Evolutionary conservation across 805 yeast genomes (phyloP).

Genomic region (Nakazawaea ambrosiae): DNA sequence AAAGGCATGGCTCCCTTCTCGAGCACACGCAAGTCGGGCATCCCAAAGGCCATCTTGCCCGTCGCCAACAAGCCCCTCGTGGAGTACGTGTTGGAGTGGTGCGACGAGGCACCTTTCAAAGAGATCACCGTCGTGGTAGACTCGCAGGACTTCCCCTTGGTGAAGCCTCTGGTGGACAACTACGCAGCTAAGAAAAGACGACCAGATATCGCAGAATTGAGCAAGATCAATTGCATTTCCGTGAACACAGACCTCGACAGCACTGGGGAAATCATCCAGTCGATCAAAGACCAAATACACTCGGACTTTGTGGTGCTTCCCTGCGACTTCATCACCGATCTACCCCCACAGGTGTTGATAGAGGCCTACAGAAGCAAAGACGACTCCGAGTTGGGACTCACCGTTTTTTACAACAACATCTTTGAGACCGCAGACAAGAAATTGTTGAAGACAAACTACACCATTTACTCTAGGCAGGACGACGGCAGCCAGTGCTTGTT

Average conservation of each 20-base stretch:
- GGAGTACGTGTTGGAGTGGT: conserved; percentile 86
- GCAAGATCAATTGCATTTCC: conserved; percentile 33
- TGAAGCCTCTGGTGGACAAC: conserved; percentile 39
- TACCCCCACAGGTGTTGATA: conserved; percentile 83
- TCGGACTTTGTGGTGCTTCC: conserved; percentile 77
- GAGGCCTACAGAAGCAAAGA: conserved; percentile 76
- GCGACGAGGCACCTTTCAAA: conserved; percentile 76
- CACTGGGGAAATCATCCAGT: conserved; percentile 59
- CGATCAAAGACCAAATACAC: conserved; percentile 33
- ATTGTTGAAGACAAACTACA: conserved; percentile 57
- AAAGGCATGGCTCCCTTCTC: conserved; percentile 66
- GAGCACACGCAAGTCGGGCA: conserved; percentile 50
- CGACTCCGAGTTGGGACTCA: conserved; percentile 62
- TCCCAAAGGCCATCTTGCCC: conserved; percentile 82
- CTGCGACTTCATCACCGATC: conserved; percentile 88
- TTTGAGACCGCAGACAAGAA: conserved; percentile 78
- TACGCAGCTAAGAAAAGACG: conserved; percentile 35
- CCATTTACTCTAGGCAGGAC: conserved; percentile 48
- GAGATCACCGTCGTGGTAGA: conserved; percentile 59
- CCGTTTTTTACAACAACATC: conserved; percentile 68
- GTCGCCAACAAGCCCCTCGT: conserved; percentile 87
- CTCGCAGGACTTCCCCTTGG: conserved; percentile 35
- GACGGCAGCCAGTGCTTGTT: conserved; percentile 45
- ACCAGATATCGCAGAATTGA: conserved; percentile 22
- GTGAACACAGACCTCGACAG: conserved; percentile 33